Base-by-base conservation (phyloP, 768 basidiomycete genomes). In the Leccinum subgranulosum region DNA sequence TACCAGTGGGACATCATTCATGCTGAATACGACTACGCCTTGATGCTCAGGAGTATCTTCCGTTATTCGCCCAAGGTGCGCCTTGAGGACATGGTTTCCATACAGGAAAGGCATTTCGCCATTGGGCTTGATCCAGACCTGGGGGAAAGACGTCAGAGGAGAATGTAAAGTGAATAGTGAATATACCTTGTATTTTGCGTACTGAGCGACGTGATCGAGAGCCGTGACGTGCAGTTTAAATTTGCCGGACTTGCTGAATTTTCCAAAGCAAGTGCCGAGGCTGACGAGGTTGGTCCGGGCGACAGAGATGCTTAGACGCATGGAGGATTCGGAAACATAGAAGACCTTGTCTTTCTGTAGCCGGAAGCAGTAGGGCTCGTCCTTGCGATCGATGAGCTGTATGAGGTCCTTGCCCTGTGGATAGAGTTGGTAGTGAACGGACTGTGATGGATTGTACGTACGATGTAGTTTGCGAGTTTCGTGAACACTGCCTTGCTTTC, bases 31-130 rank as follows among this genome's bases (percentile, higher is more conserved):
- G 14, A 98, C 92, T 2, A 98, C 97, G 48, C 97, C 97, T 70
- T 98, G 97, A 70, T 99, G 96, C 69, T 99, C 97, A 11, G 96
- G 95, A 3, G 95, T 96, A 68, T 99, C 97, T 71, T 99, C 97
- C 49, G 97, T 98, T 71, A 98, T 98, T 58, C 96, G 84, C 17
- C 97, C 97, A n/a, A 99, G 79, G 74, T 99, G 97, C 9, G 97
- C 97, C 75, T 98, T 99, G 61, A 98, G 84, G 58, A 98, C 88
- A 76, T 99, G 95, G 70, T 99, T 99, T 56, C 97, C 97, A 68
- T 99, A 99, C 36, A 99, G 77, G 81, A 96, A 99, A 1, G 97
- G 97, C 88, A 99, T 96, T 76, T 99, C 97, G 68, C 97, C 97
- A 63, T 98, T 96, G 25, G 95, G 88, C 74, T 99, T 99, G 71